Evolutionary conservation across 2,329 filamentous ascomycete genomes (phyloP).

Genomic region (Aspergillus spinulosporus): DNA sequence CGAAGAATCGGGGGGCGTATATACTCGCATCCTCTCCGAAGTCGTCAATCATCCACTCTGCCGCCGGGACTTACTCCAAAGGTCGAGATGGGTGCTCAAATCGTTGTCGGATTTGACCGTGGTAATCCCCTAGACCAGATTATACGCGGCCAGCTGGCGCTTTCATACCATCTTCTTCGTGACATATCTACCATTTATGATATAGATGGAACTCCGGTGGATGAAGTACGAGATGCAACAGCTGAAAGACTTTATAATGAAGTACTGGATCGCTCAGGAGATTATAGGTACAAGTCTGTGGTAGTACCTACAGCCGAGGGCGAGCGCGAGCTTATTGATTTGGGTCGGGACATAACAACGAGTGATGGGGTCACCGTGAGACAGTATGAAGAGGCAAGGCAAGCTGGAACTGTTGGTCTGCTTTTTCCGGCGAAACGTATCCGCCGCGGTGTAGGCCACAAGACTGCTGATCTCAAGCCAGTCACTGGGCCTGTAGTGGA

Average conservation of each 20-base stretch:
- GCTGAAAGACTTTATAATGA: constrained; percentile 95
- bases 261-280: constrained; percentile 84
- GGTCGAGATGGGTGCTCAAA: constrained; percentile 96
- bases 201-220: constrained; percentile 61
- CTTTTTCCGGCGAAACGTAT: constrained; percentile 46
- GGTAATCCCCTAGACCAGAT: constrained; percentile 93
- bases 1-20: constrained; percentile 86
- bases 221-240: constrained; percentile 73
- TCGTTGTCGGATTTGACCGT: constrained; percentile 93
- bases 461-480: constrained; percentile 54
- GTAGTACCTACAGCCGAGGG: constrained; percentile 74
- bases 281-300: constrained; percentile 78
- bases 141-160: constrained; percentile 82
- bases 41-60: constrained; percentile 52
- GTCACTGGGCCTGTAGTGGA: constrained; percentile 51
- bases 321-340: constrained; percentile 76
- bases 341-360: constrained; percentile 73
- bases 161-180: constrained; percentile 80
- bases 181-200: constrained; percentile 88
- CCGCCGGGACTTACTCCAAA: constrained; percentile 65
- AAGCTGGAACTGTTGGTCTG: constrained; percentile 54
- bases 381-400: constrained; percentile 69
- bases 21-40: constrained; percentile 74
- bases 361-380: constrained; percentile 71
- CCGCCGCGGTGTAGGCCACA: constrained; percentile 47